Percentiles rank a stretch among this genome's conserved stretches.
phyloP scores from a whole-genome alignment of 495 filamentous ascomycete species.

The Astrothelium subdiscretum region DNA sequence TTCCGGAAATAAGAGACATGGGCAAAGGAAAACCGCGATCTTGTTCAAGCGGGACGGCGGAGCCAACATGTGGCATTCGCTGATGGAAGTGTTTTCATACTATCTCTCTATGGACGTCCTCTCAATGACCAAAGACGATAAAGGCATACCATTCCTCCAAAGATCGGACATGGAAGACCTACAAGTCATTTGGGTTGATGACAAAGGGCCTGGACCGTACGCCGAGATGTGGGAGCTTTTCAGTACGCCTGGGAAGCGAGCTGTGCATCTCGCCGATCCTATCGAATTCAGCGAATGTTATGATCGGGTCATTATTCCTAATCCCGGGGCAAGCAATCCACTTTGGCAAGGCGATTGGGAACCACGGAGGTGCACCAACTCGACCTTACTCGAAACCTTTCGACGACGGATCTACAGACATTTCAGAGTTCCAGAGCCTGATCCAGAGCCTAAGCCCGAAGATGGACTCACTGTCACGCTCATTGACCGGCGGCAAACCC shows the following conservation, averaged over 20 bases:
- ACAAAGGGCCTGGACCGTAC: constrained; percentile 26
- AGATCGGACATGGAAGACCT: constrained; percentile 19
- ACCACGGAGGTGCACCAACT: constrained; percentile 21
- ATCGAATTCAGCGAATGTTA: constrained; percentile 1
- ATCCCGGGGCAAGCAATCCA: constrained; percentile 29
- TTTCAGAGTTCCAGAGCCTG: constrained; percentile 13
- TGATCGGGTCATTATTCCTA: constrained; percentile 29
- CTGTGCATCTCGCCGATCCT: not conserved
- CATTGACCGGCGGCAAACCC: constrained; percentile 25
- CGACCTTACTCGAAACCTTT: constrained; percentile 24
- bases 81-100: constrained; percentile 32
- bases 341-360: constrained; percentile 30
- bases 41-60: constrained; percentile 30
- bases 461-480: constrained; percentile 23
- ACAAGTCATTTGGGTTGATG: constrained; percentile 28
- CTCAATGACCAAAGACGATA: constrained; percentile 14
- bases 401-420: constrained; percentile 20
- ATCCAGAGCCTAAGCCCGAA: constrained; percentile 7
- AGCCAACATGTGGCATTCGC: constrained; percentile 30
- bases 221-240: constrained; percentile 29
- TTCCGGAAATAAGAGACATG: not conserved
- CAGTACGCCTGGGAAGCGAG: constrained; percentile 13
- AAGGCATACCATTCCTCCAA: constrained; percentile 10
- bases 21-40: constrained; percentile 15
- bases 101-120: constrained; percentile 28